Evolutionary conservation across 2,329 filamentous ascomycete genomes (phyloP).

Genomic region (Pseudogymnoascus sp.): DNA sequence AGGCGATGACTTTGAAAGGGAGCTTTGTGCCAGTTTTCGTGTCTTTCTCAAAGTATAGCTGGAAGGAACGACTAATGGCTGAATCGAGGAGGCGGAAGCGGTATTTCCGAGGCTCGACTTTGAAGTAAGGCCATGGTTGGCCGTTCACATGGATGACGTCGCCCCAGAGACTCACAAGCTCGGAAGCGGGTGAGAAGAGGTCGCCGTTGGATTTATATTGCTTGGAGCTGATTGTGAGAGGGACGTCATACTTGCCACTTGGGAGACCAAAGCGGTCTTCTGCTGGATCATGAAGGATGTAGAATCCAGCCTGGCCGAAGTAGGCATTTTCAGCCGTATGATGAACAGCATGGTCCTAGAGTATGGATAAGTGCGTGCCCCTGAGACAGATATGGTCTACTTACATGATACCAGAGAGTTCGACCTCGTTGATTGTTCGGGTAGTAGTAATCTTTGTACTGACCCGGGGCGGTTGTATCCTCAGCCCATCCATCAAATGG

Average conservation of each 20-base stretch:
- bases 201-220: conserved; percentile 45
- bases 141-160: conserved; percentile 53
- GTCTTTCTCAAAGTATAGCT: conserved; percentile 38
- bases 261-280: neutral
- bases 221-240: conserved; percentile 38
- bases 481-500: conserved; percentile 48
- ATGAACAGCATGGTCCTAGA: conserved; percentile 27
- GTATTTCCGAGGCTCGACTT: conserved; percentile 55
- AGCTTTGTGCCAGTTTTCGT: conserved; percentile 30
- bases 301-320: conserved; percentile 49
- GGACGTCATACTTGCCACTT: neutral
- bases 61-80: conserved; percentile 32
- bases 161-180: conserved; percentile 44
- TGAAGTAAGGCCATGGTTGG: conserved; percentile 51
- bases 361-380: neutral
- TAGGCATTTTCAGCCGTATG: conserved; percentile 49
- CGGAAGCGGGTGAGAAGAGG: conserved; percentile 39
- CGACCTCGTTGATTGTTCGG: conserved; percentile 46
- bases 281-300: conserved; percentile 44
- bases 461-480: conserved; percentile 40
- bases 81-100: conserved; percentile 47
- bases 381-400: neutral
- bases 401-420: conserved; percentile 49
- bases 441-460: conserved; percentile 58
- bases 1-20: conserved; percentile 46